Percentiles rank a stretch among this genome's conserved stretches.
Evolutionary conservation across 768 basidiomycete species (phyloP).

Genomic region (Dioszegia hungarica): DNA sequence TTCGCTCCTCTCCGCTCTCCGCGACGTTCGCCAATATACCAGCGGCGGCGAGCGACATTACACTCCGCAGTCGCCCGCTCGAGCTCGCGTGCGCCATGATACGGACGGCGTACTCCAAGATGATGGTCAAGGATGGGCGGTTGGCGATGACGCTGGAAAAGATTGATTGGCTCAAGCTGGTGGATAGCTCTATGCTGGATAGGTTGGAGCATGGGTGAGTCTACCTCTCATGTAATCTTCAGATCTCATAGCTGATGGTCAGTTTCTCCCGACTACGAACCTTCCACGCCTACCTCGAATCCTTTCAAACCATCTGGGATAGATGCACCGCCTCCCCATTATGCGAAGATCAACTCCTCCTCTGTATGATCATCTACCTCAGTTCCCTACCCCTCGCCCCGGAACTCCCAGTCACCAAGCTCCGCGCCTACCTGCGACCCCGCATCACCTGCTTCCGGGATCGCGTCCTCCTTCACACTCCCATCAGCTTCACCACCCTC

Average conservation of each 20-base stretch:
- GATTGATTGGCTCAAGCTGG: slow-evolving; percentile 19
- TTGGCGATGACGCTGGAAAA: slow-evolving; percentile 10
- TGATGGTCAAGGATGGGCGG: not conserved
- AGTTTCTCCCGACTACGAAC: slow-evolving; percentile 25
- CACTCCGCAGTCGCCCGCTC: slow-evolving; percentile 29
- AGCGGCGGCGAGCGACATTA: slow-evolving; percentile 14
- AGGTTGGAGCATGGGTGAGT: slow-evolving; percentile 35
- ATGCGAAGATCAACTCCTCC: slow-evolving; percentile 5
- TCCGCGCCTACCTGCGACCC: slow-evolving; percentile 7
- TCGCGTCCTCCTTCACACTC: slow-evolving; percentile 15
- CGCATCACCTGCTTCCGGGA: slow-evolving; percentile 16
- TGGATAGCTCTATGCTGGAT: slow-evolving; percentile 12
- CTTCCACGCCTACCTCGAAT: slow-evolving; percentile 32
- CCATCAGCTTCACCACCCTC: slow-evolving; percentile 11
- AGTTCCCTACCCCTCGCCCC: slow-evolving; percentile 21
- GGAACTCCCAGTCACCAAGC: not conserved
- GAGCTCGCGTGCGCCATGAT: slow-evolving; percentile 39
- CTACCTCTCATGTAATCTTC: not conserved
- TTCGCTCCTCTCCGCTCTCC: not conserved
- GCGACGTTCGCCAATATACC: not conserved
- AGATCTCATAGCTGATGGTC: not conserved
- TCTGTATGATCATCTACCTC: slow-evolving; percentile 23
- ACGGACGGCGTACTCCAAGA: slow-evolving; percentile 29
- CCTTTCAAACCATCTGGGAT: slow-evolving; percentile 12
- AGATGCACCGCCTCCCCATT: not conserved